Percentiles rank a stretch among this genome's conserved stretches.
Conservation (phyloP, 2,329 filamentous ascomycete species). For the Neoscytalidium dimidiatum region DNA sequence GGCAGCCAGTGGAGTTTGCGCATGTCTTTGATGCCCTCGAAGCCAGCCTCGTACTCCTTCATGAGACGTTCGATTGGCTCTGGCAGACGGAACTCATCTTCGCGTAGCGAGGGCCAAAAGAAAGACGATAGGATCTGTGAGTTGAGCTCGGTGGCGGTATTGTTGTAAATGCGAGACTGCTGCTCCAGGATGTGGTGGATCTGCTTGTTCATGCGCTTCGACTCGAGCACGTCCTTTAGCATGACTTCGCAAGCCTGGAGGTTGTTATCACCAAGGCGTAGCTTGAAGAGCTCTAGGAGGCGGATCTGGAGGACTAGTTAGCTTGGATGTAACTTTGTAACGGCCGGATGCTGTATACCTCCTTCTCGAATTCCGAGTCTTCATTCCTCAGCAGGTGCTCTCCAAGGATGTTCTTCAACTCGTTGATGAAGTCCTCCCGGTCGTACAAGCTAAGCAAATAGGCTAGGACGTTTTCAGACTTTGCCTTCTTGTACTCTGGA, state of each 20-base stretch:
- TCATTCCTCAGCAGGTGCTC: conserved; percentile 72
- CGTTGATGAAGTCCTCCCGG: conserved; percentile 91
- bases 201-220: conserved; percentile 68
- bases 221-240: conserved; percentile 90
- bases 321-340: not conserved
- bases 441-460: conserved; percentile 88
- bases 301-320: conserved; percentile 47
- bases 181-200: conserved; percentile 43
- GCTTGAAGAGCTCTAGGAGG: conserved; percentile 83
- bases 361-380: conserved; percentile 69
- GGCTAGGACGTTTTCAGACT: conserved; percentile 86
- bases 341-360: conserved; percentile 35
- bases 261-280: conserved; percentile 80
- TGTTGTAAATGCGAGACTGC: conserved; percentile 23
- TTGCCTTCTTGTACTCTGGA: conserved; percentile 83
- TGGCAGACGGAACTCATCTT: conserved; percentile 69
- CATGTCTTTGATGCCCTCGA: conserved; percentile 77
- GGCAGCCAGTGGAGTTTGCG: conserved; percentile 89
- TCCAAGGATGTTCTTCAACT: conserved; percentile 86
- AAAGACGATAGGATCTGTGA: conserved; percentile 87
- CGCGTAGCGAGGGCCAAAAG: conserved; percentile 85
- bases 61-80: conserved; percentile 61
- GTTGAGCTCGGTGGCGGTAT: conserved; percentile 56
- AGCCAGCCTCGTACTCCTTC: conserved; percentile 70
- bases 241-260: conserved; percentile 96